Percentiles rank a stretch among this genome's conserved stretches.
These are phyloP conservation scores for Naematelia encephala DNA, from an alignment of 768 basidiomycete genomes.

Conservation along the genomic window DNA sequence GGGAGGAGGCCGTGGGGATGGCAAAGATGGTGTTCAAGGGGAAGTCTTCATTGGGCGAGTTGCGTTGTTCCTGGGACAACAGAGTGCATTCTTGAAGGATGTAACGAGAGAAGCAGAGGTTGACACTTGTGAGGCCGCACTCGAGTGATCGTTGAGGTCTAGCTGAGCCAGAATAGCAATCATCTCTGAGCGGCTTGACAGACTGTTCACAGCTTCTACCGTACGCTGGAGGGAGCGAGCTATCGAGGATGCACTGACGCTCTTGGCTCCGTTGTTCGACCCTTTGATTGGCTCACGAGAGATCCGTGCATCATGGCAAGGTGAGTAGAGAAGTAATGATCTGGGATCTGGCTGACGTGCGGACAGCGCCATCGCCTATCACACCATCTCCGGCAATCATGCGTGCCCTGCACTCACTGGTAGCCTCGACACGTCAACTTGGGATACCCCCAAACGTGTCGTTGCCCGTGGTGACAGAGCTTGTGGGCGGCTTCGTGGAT, in stretches of 20 bases:
- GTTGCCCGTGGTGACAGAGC: slow-evolving; percentile 9
- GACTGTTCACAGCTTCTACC: slow-evolving; percentile 23
- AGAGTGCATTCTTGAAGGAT: slow-evolving; percentile 22
- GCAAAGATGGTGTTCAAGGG: slow-evolving; percentile 16
- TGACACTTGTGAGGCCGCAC: slow-evolving; percentile 21
- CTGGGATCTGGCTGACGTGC: slow-evolving; percentile 7
- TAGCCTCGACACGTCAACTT: slow-evolving; percentile 18
- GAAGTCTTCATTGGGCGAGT: slow-evolving; percentile 37
- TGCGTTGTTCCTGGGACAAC: slow-evolving; percentile 25
- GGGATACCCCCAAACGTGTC: slow-evolving; percentile 28
- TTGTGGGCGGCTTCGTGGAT: slow-evolving; percentile 26
- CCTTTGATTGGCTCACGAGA: slow-evolving; percentile 18
- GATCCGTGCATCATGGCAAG: slow-evolving; percentile 37
- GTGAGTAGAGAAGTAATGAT: slow-evolving; percentile 10
- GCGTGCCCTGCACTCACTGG: slow-evolving; percentile 28
- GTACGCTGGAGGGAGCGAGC: slow-evolving; percentile 21
- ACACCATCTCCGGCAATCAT: slow-evolving; percentile 28
- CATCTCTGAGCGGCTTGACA: slow-evolving; percentile 4
- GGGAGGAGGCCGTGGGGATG: slow-evolving; percentile 9
- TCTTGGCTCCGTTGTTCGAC: slow-evolving; percentile 26
- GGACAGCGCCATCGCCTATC: slow-evolving; percentile 24
- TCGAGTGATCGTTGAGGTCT: not conserved
- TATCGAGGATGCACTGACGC: slow-evolving; percentile 17
- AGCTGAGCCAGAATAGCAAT: slow-evolving; percentile 2
- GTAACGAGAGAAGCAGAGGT: slow-evolving; percentile 11